Evolutionary conservation across 306 rosid species (phyloP).

Genomic region (Canavalia ensiformis): DNA sequence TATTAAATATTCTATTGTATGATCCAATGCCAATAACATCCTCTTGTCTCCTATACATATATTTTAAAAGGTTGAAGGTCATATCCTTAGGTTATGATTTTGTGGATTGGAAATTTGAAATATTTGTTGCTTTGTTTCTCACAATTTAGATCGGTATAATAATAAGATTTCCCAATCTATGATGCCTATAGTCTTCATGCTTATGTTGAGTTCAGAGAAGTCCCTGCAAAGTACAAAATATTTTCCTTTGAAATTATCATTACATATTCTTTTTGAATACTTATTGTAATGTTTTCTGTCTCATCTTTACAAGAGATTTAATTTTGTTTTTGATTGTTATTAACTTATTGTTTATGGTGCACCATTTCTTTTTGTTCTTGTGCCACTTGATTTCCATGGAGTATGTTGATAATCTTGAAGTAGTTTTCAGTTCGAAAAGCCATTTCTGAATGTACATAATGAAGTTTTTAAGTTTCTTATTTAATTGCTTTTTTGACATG

Average conservation of each 20-base stretch:
- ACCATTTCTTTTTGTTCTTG: no score
- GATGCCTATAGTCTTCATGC: slow-evolving; percentile 8
- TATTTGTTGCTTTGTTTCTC: not conserved
- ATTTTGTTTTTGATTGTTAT: not conserved
- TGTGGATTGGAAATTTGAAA: not conserved
- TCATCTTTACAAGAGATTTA: slow-evolving; percentile 3
- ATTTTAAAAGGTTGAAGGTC: not conserved
- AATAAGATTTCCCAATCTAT: not conserved
- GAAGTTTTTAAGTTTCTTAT: slow-evolving; percentile 33
- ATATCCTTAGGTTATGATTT: not conserved
- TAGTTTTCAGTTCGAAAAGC: not conserved
- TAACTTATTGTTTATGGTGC: no score
- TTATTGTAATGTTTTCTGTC: not conserved
- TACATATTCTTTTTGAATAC: not conserved
- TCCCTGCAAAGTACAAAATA: not conserved
- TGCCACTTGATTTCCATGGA: slow-evolving; percentile 34
- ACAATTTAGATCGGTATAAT: slow-evolving; percentile 32
- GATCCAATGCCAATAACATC: not conserved
- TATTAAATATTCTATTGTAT: slow-evolving; percentile 11
- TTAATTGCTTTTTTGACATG: slow-evolving; percentile 1
- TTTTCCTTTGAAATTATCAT: not conserved
- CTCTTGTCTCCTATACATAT: not conserved
- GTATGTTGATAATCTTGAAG: not conserved
- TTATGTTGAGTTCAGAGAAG: not conserved
- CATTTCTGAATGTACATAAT: not conserved